These are phyloP conservation scores for Aspergillus sclerotioniger DNA, from an alignment of 495 filamentous ascomycete genomes.

Conservation along the genomic window DNA sequence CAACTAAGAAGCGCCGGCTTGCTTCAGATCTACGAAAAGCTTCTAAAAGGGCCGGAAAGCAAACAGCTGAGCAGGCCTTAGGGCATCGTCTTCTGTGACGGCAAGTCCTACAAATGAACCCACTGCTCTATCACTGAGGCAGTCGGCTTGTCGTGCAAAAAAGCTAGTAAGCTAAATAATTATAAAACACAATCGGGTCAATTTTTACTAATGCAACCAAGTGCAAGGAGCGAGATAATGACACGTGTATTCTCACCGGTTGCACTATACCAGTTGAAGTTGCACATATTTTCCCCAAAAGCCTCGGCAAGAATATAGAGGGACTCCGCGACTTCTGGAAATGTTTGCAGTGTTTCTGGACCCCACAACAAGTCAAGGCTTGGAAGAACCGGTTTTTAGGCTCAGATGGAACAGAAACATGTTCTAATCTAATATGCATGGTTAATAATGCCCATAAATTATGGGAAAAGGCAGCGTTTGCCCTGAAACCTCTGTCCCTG, in stretches of 20 bases:
- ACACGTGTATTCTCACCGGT: not conserved
- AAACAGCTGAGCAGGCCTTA: not conserved
- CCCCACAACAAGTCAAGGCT: not conserved
- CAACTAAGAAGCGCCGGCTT: not conserved
- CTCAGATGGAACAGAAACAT: not conserved
- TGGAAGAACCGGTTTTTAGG: constrained; percentile 5
- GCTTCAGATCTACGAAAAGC: not conserved
- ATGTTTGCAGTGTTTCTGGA: not conserved
- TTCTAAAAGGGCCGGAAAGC: not conserved
- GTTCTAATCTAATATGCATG: constrained; percentile 4
- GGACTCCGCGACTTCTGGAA: constrained; percentile 1
- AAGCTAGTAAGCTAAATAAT: not conserved
- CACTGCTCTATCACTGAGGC: not conserved
- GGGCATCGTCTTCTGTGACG: not conserved
- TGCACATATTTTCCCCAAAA: constrained; percentile 1
- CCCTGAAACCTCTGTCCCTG: not conserved
- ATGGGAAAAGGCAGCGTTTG: constrained; percentile 6
- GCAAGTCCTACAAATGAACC: not conserved
- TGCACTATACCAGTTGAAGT: constrained; percentile 4
- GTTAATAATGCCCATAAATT: not conserved
- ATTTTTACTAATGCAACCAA: not conserved
- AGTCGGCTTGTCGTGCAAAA: not conserved
- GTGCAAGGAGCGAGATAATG: not conserved
- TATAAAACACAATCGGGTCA: not conserved
- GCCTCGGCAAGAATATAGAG: not conserved